Conservation (phyloP, 768 basidiomycete genomes). For the Polyporus arcularius region DNA sequence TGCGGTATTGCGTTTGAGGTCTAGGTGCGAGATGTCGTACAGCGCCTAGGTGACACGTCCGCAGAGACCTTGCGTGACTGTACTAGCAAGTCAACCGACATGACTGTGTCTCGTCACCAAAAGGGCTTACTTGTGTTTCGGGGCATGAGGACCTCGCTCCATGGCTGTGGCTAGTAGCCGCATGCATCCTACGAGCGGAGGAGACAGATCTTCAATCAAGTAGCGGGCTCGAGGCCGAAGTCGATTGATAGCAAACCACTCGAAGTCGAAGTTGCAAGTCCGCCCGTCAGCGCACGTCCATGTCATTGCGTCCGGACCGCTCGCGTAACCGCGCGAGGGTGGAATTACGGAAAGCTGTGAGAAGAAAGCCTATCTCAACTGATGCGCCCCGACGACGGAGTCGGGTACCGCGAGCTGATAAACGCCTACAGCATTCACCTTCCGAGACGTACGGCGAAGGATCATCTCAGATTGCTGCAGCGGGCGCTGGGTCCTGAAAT, state of each 20-base stretch:
- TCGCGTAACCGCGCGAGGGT: neutral
- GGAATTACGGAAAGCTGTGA: neutral
- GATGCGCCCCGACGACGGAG: neutral
- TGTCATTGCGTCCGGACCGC: neutral
- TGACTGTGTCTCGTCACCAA: no score
- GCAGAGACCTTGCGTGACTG: no score
- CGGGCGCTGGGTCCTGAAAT: no score
- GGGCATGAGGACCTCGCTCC: no score
- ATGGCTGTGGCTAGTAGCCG: neutral
- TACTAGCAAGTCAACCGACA: no score
- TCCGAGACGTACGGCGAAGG: neutral
- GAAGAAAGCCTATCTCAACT: neutral
- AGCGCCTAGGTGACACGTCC: no score
- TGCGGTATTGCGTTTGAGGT: no score
- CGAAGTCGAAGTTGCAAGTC: neutral
- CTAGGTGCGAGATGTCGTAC: no score
- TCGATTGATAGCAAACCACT: neutral
- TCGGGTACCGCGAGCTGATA: neutral
- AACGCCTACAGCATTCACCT: neutral
- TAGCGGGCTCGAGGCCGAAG: neutral
- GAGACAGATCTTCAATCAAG: neutral
- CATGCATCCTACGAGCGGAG: neutral
- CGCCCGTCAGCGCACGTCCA: neutral
- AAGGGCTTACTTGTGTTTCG: no score
- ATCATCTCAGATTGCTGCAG: neutral